Evolutionary conservation across 306 rosid species (phyloP), one percentile per base, ranked within the genome.

Genomic region (Castanea mollissima): DNA sequence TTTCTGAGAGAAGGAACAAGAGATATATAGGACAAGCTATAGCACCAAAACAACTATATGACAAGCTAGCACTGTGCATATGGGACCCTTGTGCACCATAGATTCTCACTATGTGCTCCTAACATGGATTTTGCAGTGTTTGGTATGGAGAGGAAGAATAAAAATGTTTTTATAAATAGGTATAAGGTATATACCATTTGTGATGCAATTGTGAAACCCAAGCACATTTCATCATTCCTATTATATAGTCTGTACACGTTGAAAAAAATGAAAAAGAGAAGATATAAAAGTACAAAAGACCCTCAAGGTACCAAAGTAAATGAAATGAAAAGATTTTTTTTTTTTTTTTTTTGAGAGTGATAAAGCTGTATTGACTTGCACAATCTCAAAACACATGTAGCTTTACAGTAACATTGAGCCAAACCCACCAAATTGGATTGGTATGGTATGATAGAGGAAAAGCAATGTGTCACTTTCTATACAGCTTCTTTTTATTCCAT

Each of bases 91-190:
- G 18, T 83, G 89, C 91, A 76, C 86, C 88, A 71, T 77, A 87
- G 97, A 86, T 90, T 89, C 91, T 93, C 97, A 85, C 91, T 85
- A 83, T 34, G 57, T 84, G 73, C 80, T 79, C 86, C 91, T 85
- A 85, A 86, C 88, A 85, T 83, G 87, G 81, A 21, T 75, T 79
- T 84, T 80, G 83, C 80, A 80, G 68, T 76, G 76, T 73, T 73
- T 79, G 77, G 79, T 67, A 71, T 67, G 84, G 84, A 77, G 59
- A 60, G 20, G 27, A 73, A 59, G 74, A 65, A 41, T 69, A 54
- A 19, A 67, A 75, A 65, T 60, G 56, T 67, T 55, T 59, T 57
- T 57, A 7, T n/a, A 13, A 12, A 10, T 23, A 13, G 67, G 29
- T 14, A 12, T 59, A 14, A 13, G 35, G 64, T 86, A 75, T 79